A percentile compares a stretch with the other conserved stretches of the same genome.
Evolutionary conservation across 768 basidiomycete genomes (phyloP).

Genomic region (Boletus barrowsii): DNA sequence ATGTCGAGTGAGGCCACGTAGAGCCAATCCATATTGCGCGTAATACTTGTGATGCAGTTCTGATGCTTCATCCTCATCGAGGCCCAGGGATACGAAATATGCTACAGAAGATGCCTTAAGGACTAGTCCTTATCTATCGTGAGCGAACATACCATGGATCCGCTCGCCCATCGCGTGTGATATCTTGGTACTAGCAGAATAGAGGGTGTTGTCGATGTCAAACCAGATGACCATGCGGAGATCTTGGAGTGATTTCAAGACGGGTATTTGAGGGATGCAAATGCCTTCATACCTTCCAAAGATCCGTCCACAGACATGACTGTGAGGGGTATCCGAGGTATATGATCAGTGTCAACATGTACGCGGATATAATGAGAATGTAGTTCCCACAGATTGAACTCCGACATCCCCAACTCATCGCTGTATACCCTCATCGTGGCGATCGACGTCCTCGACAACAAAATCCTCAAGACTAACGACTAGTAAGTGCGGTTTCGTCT

Average conservation of each 20-base stretch:
- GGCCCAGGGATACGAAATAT: conserved; percentile 70
- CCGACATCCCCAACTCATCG: conserved; percentile 15
- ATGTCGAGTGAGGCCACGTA: conserved; percentile 74
- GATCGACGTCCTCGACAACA: conserved; percentile 31
- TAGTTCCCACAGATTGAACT: conserved; percentile 27
- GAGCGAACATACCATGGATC: conserved; percentile 58
- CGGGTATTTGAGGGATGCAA: not conserved
- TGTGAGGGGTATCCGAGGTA: conserved; percentile 22
- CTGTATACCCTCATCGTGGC: conserved; percentile 14
- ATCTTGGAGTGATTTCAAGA: conserved; percentile 36
- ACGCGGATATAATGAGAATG: conserved; percentile 16
- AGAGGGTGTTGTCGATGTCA: conserved; percentile 88
- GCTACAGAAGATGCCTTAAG: conserved; percentile 36
- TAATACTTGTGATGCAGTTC: conserved; percentile 72
- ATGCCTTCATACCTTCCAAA: conserved; percentile 24
- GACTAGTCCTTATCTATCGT: not conserved
- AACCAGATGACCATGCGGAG: conserved; percentile 68
- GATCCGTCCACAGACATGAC: conserved; percentile 21
- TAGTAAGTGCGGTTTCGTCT: conserved; percentile 35
- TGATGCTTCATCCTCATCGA: conserved; percentile 66
- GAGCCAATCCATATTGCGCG: conserved; percentile 76
- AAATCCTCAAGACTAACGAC: conserved; percentile 44
- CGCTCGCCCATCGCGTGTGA: conserved; percentile 75
- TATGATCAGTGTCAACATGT: not conserved
- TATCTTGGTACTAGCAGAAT: conserved; percentile 72